phyloP scores from a whole-genome alignment of 2,329 filamentous ascomycete species.

The Ophiostoma perfectum region DNA sequence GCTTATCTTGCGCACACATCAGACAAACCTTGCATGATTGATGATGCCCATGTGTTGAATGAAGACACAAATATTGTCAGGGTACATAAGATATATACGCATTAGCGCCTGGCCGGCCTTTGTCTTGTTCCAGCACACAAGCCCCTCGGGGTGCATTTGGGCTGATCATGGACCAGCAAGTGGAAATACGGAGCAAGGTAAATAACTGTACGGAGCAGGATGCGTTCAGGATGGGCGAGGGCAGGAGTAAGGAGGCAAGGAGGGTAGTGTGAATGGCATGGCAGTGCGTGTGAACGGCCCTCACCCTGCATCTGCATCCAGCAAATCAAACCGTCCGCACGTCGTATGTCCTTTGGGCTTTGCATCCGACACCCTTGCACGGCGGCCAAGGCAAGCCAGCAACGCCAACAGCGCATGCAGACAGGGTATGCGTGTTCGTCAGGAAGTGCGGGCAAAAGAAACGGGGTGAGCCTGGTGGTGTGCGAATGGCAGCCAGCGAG shows the following conservation, averaged over 20 bases:
- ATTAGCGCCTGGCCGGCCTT: neutral
- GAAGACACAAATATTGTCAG: neutral
- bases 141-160: neutral
- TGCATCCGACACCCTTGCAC: neutral
- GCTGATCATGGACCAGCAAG: neutral
- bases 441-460: neutral
- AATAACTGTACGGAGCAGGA: too few relatives aligned
- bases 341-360: neutral
- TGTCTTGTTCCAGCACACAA: too few relatives aligned
- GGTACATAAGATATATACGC: neutral
- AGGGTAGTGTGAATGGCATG: too few relatives aligned
- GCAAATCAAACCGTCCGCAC: neutral
- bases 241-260: too few relatives aligned
- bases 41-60: conserved; percentile 3
- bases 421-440: neutral
- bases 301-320: conserved; percentile 8
- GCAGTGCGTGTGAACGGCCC: neutral
- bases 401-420: neutral
- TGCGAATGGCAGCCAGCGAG: conserved; percentile 2
- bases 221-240: too few relatives aligned
- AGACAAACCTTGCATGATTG: conserved; percentile 4
- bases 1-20: neutral
- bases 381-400: neutral
- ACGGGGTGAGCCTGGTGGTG: neutral
- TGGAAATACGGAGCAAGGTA: neutral